A percentile compares a stretch with the other conserved stretches of the same genome.
These are phyloP conservation scores for Backusella sp. DNA, from an alignment of 192 early-diverging fungal species.

Conservation along the genomic window DNA sequence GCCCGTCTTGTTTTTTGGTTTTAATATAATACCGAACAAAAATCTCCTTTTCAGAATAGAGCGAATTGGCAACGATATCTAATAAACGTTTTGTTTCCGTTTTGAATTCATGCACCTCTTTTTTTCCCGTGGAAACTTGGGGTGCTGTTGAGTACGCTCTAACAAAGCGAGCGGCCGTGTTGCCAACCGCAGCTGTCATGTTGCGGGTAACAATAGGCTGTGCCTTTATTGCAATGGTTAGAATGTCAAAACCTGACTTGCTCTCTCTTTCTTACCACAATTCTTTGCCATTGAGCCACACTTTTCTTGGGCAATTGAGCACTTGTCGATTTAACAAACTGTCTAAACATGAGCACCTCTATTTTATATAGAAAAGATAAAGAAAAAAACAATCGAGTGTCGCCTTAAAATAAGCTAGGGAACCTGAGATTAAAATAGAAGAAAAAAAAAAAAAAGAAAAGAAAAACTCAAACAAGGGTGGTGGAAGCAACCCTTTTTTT, in stretches of 20 bases:
- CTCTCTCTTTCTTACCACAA: not conserved
- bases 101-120: slow-evolving; percentile 47
- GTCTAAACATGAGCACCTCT: not conserved
- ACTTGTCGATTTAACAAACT: not conserved
- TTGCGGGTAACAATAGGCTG: not conserved
- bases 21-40: slow-evolving; percentile 41
- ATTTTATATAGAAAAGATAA: no score
- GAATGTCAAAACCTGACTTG: not conserved
- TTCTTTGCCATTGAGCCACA: not conserved
- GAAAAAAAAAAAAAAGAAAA: not conserved
- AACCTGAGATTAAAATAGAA: not conserved
- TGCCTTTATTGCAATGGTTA: not conserved
- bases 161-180: not conserved
- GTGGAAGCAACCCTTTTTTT: not conserved
- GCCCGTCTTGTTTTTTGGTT: not conserved
- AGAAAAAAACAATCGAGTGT: no score
- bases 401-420: no score
- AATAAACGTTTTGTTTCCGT: slow-evolving; percentile 62
- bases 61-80: slow-evolving; percentile 62
- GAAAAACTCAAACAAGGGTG: not conserved
- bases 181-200: not conserved
- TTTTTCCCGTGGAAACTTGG: slow-evolving; percentile 26
- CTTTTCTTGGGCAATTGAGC: not conserved
- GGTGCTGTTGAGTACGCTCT: not conserved
- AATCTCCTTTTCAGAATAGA: slow-evolving; percentile 63